phyloP scores from a whole-genome alignment of 1,284 basidiomycete genomes.

The Athelia psychrophila region DNA sequence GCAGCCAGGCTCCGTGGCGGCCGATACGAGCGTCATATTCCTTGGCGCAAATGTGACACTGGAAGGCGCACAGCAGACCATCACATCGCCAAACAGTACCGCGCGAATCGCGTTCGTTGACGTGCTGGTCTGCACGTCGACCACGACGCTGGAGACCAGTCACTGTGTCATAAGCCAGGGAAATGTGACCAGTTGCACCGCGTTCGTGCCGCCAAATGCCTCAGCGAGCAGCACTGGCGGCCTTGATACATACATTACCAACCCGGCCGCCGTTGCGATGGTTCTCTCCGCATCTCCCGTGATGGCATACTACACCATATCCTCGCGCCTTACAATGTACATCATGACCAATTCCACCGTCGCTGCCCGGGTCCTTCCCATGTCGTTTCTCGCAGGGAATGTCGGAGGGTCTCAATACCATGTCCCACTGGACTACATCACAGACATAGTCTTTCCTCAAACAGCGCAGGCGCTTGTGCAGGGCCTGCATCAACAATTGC shows the following conservation, averaged over 20 bases:
- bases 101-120: background rate
- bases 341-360: too few species aligned
- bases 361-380: background rate
- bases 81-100: background rate
- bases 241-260: background rate
- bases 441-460: background rate
- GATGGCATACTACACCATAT: background rate
- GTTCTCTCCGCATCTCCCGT: background rate
- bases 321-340: background rate
- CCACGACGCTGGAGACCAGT: background rate
- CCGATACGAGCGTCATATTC: background rate
- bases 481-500: background rate
- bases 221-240: background rate
- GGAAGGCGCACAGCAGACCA: background rate
- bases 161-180: background rate
- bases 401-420: background rate
- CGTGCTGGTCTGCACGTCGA: background rate
- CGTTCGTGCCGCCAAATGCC: background rate
- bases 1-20: background rate
- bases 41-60: background rate
- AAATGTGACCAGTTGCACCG: background rate
- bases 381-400: background rate
- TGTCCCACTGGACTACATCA: background rate
- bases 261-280: background rate
- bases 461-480: background rate